Evolutionary conservation across 208 protist genomes (phyloP).

Genomic region (Leishmania guyanensis): DNA sequence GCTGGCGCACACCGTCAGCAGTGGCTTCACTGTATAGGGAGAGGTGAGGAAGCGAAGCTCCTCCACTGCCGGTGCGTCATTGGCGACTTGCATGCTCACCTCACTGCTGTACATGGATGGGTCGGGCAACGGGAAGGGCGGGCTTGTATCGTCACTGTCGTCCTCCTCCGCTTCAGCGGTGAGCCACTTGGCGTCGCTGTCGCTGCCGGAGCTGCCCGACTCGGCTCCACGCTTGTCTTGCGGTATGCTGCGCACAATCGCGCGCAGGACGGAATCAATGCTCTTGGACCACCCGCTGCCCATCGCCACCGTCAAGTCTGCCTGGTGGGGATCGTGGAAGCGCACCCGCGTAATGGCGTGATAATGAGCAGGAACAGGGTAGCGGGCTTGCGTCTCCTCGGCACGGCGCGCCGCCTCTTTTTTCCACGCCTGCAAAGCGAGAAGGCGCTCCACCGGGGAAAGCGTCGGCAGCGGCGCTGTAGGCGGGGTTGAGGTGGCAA

Average conservation of each 20-base stretch:
- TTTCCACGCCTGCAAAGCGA: slow-evolving; percentile 70
- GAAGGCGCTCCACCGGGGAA: slow-evolving; percentile 51
- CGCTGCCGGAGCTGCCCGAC: neutral
- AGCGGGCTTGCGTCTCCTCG: slow-evolving; percentile 44
- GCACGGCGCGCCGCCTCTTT: slow-evolving; percentile 39
- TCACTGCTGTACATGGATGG: slow-evolving; percentile 2
- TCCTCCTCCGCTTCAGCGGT: slow-evolving; percentile 23
- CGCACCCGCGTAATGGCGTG: slow-evolving; percentile 83
- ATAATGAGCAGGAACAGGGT: slow-evolving; percentile 46
- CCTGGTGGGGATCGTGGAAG: slow-evolving; percentile 56
- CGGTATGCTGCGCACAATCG: slow-evolving; percentile 40
- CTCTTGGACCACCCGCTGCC: slow-evolving; percentile 54
- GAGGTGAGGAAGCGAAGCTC: slow-evolving; percentile 30
- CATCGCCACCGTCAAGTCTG: slow-evolving; percentile 61
- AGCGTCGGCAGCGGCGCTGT: slow-evolving; percentile 11
- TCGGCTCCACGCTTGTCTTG: slow-evolving; percentile 11
- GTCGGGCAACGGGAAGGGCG: slow-evolving; percentile 12
- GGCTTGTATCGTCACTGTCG: slow-evolving; percentile 5
- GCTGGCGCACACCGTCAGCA: slow-evolving; percentile 76
- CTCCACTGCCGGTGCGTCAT: slow-evolving; percentile 2
- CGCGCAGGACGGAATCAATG: slow-evolving; percentile 52
- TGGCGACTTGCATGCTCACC: slow-evolving; percentile 8
- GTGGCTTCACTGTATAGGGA: slow-evolving; percentile 65
- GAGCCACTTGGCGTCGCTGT: slow-evolving; percentile 3
- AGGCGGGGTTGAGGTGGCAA: neutral